Evolutionary conservation across 441 rosid genomes (phyloP).

Genomic region (Iberis amara): DNA sequence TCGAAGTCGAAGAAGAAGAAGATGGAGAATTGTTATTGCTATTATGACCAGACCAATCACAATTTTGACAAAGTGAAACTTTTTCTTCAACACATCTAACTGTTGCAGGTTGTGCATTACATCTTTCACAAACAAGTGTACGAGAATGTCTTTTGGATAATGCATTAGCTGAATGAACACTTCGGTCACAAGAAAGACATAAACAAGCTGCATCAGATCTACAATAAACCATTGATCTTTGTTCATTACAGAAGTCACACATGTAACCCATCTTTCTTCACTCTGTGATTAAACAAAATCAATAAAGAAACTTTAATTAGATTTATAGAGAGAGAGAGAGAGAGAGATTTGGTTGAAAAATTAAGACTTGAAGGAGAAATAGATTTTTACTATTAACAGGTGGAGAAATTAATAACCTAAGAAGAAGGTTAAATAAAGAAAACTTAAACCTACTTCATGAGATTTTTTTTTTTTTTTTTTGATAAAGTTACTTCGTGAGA

Average conservation of each 20-base stretch:
- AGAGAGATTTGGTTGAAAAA: conserved; percentile 18
- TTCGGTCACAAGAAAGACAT: conserved; percentile 88
- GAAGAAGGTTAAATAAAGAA: conserved; percentile 2
- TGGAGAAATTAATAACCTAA: neutral
- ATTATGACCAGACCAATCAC: conserved; percentile 86
- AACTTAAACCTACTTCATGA: conserved; percentile 13
- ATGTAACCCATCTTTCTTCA: conserved; percentile 61
- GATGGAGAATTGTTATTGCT: conserved; percentile 13
- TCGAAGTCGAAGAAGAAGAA: neutral
- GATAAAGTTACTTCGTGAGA: neutral
- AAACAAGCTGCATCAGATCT: conserved; percentile 89
- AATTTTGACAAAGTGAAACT: conserved; percentile 85
- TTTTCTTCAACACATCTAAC: conserved; percentile 77
- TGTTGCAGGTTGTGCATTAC: conserved; percentile 74
- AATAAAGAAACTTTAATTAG: neutral
- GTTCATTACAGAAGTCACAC: conserved; percentile 92
- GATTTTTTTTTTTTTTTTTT: too few relatives aligned
- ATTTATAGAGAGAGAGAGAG: neutral
- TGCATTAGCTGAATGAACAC: conserved; percentile 93
- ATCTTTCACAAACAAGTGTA: conserved; percentile 80
- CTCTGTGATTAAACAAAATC: neutral
- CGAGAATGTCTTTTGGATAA: conserved; percentile 87
- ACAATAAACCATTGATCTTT: conserved; percentile 86
- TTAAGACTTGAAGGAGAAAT: conserved; percentile 12
- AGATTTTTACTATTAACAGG: conserved; percentile 13